Base-by-base conservation (phyloP, 371 early-diverging fungal genomes). In the Globomyces sp. region DNA sequence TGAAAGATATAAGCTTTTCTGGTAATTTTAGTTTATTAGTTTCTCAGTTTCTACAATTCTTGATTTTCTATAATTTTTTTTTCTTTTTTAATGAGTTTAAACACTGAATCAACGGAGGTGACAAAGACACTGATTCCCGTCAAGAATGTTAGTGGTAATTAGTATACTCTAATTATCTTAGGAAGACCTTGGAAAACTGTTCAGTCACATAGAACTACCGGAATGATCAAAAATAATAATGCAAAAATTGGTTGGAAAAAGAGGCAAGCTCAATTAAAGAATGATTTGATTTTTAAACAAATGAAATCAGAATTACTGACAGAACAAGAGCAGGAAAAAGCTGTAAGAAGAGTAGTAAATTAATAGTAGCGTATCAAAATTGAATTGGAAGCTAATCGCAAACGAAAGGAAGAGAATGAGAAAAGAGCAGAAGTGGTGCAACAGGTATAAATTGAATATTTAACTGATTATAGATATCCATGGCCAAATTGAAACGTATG, bases 401-500 rank as follows among this genome's bases (percentile, higher is more conserved):
- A 74, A 69, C 52, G 77, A 46, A 77, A 71, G 53, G 69, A 70
- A 64, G 74, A 74, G 68, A 77, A 74, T 57, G 77, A 74, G 62
- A 61, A 63, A 53, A 67, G 65, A 43, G 77, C 72, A 6, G 80
- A 79, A 58, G 69, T 79, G 11, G 69, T 71, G 11, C 80, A 79
- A 63, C 50, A 67, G 65, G 78, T 75, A 46, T 57, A 24, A 24
- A 24, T 24, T 24, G 66, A 11, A 58, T 44, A 58, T 46, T 36
- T 40, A 0, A 24, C 13, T 49, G 5, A 43, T n/a, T 13, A 9
- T 51, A 77, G 74, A 68, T 77, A 44, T 79, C 79, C 1, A 74
- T 74, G 0, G 76, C 74, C 2, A 79, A 79, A 55, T 69, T 77
- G 57, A 77, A 74, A 63, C 68, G 80, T 4, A 76, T 79, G 77